Evolutionary conservation across 2,329 filamentous ascomycete genomes (phyloP).

Genomic region (Sporothrix inflata): DNA sequence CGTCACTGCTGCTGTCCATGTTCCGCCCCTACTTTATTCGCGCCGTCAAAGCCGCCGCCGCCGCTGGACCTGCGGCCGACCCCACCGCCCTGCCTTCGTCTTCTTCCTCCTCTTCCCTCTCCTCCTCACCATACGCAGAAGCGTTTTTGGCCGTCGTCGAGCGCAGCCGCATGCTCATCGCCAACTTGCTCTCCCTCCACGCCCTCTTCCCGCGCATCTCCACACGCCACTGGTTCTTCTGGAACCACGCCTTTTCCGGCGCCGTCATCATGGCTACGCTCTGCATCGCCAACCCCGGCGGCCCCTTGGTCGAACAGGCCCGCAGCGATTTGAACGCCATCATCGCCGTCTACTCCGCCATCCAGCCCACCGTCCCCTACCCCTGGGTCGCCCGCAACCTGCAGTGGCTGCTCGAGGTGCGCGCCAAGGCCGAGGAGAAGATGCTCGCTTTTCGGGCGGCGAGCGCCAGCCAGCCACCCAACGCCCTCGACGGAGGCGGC

Average conservation of each 20-base stretch:
- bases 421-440: conserved; percentile 11
- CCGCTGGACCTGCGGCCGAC: background rate
- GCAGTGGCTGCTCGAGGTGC: conserved; percentile 16
- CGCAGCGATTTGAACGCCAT: conserved; percentile 18
- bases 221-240: conserved; percentile 24
- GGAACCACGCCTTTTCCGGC: conserved; percentile 18
- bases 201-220: conserved; percentile 18
- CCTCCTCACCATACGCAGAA: background rate
- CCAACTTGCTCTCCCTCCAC: conserved; percentile 22
- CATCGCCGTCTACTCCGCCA: conserved; percentile 14
- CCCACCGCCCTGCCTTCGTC: background rate
- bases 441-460: background rate
- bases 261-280: conserved; percentile 22
- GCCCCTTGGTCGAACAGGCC: conserved; percentile 13
- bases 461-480: background rate
- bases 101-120: background rate
- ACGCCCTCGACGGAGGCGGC: background rate
- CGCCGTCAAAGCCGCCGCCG: background rate
- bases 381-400: conserved; percentile 16
- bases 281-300: conserved; percentile 16
- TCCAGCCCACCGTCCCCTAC: conserved; percentile 10
- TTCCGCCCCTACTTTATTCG: conserved; percentile 23
- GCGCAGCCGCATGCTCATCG: conserved; percentile 23
- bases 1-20: conserved; percentile 1
- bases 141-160: conserved; percentile 18